Evolutionary conservation across 371 early-diverging fungal species (phyloP).

Genomic region (Fennellomyces sp.): DNA sequence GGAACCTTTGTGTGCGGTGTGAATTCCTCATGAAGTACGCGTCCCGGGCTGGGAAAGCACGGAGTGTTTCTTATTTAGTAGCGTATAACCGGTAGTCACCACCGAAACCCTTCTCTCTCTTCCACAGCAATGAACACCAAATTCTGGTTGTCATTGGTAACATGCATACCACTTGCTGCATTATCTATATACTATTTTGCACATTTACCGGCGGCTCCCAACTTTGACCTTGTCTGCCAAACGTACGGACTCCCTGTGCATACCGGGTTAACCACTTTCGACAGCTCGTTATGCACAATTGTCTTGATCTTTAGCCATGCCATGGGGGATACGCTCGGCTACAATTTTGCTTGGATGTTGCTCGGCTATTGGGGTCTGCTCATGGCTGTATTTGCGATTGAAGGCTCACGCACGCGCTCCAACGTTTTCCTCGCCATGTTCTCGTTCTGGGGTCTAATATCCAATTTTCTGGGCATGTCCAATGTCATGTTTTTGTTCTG

Average conservation of each 20-base stretch:
- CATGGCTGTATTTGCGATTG: constrained; percentile 10
- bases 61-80: too few relatives aligned
- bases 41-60: too few relatives aligned
- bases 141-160: constrained; percentile 2
- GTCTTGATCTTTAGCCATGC: constrained; percentile 10
- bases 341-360: constrained; percentile 1
- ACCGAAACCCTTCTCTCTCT: too few relatives aligned
- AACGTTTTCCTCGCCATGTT: constrained; percentile 1
- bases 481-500: constrained; percentile 8
- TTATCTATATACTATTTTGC: not conserved
- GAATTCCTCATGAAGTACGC: too few relatives aligned
- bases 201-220: not conserved
- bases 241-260: not conserved
- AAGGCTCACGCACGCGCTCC: constrained; percentile 15
- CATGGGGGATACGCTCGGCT: constrained; percentile 10
- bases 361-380: constrained; percentile 12
- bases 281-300: constrained; percentile 1
- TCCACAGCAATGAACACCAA: not conserved
- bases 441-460: constrained; percentile 11
- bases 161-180: constrained; percentile 2
- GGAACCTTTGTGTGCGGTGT: too few relatives aligned
- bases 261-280: constrained; percentile 2
- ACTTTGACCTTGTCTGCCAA: not conserved
- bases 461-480: constrained; percentile 14
- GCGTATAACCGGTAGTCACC: too few relatives aligned